phyloP scores from a whole-genome alignment of 164 flowering plant genomes.

The Annona squamosa region DNA sequence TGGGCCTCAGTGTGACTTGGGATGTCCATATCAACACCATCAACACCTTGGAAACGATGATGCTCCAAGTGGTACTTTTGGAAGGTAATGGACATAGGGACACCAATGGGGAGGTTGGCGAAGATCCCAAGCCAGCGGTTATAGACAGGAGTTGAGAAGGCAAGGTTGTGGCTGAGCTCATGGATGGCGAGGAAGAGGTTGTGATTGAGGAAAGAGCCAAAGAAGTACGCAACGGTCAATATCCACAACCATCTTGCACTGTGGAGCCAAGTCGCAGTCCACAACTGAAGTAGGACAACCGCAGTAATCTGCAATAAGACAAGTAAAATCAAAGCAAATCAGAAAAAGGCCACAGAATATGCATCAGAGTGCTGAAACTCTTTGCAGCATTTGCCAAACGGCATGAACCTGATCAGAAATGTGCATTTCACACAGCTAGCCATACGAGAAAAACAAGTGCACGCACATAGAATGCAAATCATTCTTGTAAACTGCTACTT shows the following conservation, averaged over 20 bases:
- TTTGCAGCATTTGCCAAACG: too few species aligned
- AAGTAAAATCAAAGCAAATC: background rate
- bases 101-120: slow-evolving; percentile 92
- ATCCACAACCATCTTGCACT: slow-evolving; percentile 67
- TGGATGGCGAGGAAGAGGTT: slow-evolving; percentile 95
- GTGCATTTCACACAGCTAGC: too few species aligned
- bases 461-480: too few species aligned
- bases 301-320: slow-evolving; percentile 50
- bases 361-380: background rate
- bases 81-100: slow-evolving; percentile 96
- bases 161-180: slow-evolving; percentile 95
- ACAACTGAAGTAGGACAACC: slow-evolving; percentile 75
- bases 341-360: background rate
- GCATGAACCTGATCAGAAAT: too few species aligned
- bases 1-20: slow-evolving; percentile 67
- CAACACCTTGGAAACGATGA: slow-evolving; percentile 89
- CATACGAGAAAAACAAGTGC: too few species aligned
- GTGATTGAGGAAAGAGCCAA: slow-evolving; percentile 92
- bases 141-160: slow-evolving; percentile 77
- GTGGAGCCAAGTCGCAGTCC: slow-evolving; percentile 61
- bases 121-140: slow-evolving; percentile 97
- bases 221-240: slow-evolving; percentile 70
- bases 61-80: slow-evolving; percentile 96
- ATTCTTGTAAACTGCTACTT: too few species aligned
- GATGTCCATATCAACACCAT: slow-evolving; percentile 89